These are phyloP conservation scores for Taxawa tesnikishii DNA, from an alignment of 2,329 filamentous ascomycete genomes.

Conservation along the genomic window DNA sequence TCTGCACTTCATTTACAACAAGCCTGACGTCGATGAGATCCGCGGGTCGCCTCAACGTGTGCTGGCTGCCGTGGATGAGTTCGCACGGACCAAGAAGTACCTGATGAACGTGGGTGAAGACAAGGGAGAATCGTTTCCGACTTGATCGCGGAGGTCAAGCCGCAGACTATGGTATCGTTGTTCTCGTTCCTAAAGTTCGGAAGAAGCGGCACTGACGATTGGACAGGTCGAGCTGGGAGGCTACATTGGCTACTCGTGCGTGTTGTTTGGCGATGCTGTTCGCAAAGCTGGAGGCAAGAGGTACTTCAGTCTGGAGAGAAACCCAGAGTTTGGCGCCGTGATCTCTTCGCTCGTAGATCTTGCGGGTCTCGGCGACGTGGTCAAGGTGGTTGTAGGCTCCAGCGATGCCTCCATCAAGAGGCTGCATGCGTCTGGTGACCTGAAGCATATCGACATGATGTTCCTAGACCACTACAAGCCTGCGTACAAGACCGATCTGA, in stretches of 20 bases:
- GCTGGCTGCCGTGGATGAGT: slow-evolving; percentile 60
- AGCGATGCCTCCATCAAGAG: slow-evolving; percentile 54
- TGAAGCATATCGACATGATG: slow-evolving; percentile 55
- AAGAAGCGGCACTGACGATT: slow-evolving; percentile 11
- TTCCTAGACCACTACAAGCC: slow-evolving; percentile 77
- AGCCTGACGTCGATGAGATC: slow-evolving; percentile 49
- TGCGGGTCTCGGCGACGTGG: slow-evolving; percentile 57
- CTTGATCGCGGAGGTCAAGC: slow-evolving; percentile 55
- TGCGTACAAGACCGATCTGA: slow-evolving; percentile 60
- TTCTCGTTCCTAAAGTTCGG: neutral
- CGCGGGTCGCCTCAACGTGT: slow-evolving; percentile 52
- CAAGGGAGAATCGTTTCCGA: slow-evolving; percentile 62
- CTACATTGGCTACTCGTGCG: slow-evolving; percentile 71
- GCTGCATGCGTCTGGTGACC: slow-evolving; percentile 39
- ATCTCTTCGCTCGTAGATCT: slow-evolving; percentile 58
- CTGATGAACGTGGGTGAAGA: slow-evolving; percentile 71
- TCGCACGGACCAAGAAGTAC: slow-evolving; percentile 50
- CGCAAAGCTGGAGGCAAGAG: slow-evolving; percentile 49
- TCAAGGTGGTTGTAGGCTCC: slow-evolving; percentile 58
- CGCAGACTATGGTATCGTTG: slow-evolving; percentile 48
- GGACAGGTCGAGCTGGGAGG: slow-evolving; percentile 59
- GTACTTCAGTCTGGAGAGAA: slow-evolving; percentile 63
- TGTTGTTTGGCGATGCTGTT: slow-evolving; percentile 59
- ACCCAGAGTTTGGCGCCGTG: slow-evolving; percentile 61
- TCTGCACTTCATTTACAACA: slow-evolving; percentile 54